Conservation (phyloP, 2,329 filamentous ascomycete genomes). For the Calonectria hongkongensis region DNA sequence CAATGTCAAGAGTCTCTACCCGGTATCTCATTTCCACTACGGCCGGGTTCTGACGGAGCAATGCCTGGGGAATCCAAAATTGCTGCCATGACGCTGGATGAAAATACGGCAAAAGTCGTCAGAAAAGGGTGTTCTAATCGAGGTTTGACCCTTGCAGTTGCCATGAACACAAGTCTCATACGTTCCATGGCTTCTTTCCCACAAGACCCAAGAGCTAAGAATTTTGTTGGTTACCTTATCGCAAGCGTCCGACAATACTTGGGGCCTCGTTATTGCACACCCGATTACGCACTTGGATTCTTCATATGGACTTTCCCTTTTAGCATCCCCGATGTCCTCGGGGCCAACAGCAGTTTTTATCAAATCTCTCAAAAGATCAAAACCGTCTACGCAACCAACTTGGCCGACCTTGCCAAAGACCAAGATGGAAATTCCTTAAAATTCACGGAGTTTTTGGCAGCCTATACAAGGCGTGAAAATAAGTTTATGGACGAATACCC, state of each 20-base stretch:
- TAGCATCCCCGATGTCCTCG: background rate
- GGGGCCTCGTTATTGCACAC: constrained; percentile 2
- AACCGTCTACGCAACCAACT: background rate
- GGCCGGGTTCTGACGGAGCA: background rate
- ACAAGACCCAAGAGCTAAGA: background rate
- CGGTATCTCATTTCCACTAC: background rate
- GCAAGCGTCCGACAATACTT: background rate
- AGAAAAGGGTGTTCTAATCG: background rate
- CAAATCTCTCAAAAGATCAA: constrained; percentile 1
- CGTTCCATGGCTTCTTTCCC: constrained; percentile 8
- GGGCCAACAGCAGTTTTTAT: background rate
- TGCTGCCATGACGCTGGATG: background rate
- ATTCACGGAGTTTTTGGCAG: background rate
- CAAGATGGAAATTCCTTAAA: background rate
- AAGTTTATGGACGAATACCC: background rate
- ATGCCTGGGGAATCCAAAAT: background rate
- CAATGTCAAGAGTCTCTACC: background rate
- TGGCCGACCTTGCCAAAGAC: background rate
- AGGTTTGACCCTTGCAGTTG: constrained; percentile 11
- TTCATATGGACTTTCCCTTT: constrained; percentile 4
- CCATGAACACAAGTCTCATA: constrained; percentile 2
- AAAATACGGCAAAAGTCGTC: background rate
- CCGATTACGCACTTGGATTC: background rate
- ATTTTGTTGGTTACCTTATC: constrained; percentile 4
- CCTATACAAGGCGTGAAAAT: background rate